Conservation (phyloP, 2,329 filamentous ascomycete species). For the Botrytis pseudocinerea region DNA sequence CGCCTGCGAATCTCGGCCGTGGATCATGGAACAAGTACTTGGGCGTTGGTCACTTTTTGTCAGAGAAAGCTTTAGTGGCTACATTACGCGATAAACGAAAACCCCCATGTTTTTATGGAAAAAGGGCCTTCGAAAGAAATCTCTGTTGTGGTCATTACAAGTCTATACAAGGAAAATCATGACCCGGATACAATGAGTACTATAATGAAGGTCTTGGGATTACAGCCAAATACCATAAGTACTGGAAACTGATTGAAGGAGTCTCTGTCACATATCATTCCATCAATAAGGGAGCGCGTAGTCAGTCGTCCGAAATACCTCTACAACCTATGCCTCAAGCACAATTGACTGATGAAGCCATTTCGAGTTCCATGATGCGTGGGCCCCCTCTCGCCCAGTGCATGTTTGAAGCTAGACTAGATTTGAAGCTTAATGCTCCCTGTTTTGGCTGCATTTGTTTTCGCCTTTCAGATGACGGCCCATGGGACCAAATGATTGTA, state of each 20-base stretch:
- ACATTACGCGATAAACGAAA: neutral
- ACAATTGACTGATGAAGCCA: neutral
- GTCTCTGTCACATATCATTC: no score
- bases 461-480: fast-evolving
- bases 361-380: fast-evolving
- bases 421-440: neutral
- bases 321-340: neutral
- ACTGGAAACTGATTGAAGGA: no score
- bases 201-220: neutral
- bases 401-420: neutral
- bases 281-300: neutral
- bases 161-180: no score
- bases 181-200: fast-evolving
- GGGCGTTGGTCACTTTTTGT: neutral
- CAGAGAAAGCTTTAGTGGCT: neutral
- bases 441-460: neutral
- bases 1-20: neutral
- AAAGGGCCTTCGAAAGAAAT: neutral
- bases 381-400: neutral
- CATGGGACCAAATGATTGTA: neutral
- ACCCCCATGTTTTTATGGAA: neutral
- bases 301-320: neutral
- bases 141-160: neutral
- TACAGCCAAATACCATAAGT: neutral
- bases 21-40: neutral